phyloP scores from a whole-genome alignment of 805 yeast genomes.

The Candida nanaspora region DNA sequence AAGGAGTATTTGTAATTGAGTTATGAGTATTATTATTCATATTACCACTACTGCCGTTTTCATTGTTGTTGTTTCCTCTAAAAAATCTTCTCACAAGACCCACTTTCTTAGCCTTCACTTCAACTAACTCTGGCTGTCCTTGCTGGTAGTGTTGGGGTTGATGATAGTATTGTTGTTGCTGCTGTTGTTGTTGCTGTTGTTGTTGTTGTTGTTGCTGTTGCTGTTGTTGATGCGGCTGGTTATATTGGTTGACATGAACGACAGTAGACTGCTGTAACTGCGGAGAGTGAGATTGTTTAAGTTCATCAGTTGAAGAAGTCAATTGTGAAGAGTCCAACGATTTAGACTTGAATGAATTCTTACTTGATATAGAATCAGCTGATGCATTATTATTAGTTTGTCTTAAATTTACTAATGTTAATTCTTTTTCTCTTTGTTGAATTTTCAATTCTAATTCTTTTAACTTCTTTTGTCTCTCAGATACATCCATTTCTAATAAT shows the following conservation, averaged over 20 bases:
- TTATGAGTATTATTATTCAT: not conserved
- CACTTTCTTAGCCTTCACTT: slow-evolving; percentile 11
- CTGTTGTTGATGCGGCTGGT: no score
- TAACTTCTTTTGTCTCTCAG: slow-evolving; percentile 10
- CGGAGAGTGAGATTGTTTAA: not conserved
- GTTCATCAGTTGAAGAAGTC: not conserved
- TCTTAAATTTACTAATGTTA: no score
- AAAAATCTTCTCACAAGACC: slow-evolving; percentile 24
- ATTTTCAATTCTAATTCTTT: slow-evolving; percentile 8
- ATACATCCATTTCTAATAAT: slow-evolving; percentile 38
- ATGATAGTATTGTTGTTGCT: no score
- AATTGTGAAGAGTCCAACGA: not conserved
- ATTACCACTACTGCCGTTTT: slow-evolving; percentile 2
- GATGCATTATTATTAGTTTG: not conserved
- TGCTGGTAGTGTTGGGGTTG: not conserved
- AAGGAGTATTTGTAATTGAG: no score
- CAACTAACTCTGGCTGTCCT: not conserved
- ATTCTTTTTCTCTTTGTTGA: not conserved
- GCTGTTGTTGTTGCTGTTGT: no score
- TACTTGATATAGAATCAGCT: not conserved
- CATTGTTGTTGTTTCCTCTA: slow-evolving; percentile 9
- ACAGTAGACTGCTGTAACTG: not conserved
- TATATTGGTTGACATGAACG: no score
- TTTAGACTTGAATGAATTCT: no score
- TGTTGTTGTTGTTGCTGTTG: no score